A percentile compares a stretch with the other conserved stretches of the same genome.
Conservation (phyloP, 768 basidiomycete genomes). For the Trametes villosa region DNA sequence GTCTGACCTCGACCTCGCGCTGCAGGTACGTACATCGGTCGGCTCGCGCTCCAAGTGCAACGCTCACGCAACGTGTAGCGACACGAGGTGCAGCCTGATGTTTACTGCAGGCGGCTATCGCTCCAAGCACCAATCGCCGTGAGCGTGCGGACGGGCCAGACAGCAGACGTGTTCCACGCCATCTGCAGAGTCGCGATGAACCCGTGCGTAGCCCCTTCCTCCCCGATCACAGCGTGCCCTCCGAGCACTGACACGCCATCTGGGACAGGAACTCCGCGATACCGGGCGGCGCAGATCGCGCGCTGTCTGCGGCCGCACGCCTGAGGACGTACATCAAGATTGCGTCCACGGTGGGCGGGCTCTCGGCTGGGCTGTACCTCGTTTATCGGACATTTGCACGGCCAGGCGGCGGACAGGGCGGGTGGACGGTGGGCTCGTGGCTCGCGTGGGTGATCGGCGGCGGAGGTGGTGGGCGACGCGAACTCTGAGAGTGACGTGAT, state of each 20-base stretch:
- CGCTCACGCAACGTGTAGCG: slow-evolving; percentile 51
- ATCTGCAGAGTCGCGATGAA: slow-evolving; percentile 85
- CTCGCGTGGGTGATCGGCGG: slow-evolving; percentile 65
- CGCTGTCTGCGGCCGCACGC: slow-evolving; percentile 68
- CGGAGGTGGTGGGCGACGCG: slow-evolving; percentile 47
- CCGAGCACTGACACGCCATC: slow-evolving; percentile 16
- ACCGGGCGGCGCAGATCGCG: slow-evolving; percentile 84
- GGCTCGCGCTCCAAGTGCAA: no score
- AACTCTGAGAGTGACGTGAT: slow-evolving; percentile 39
- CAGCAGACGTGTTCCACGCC: slow-evolving; percentile 85
- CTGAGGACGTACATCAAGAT: slow-evolving; percentile 73
- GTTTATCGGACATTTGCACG: slow-evolving; percentile 68
- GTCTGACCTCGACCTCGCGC: slow-evolving; percentile 94
- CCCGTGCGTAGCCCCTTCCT: slow-evolving; percentile 52
- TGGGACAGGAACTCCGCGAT: slow-evolving; percentile 32
- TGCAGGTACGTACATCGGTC: slow-evolving; percentile 68
- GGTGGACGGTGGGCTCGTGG: slow-evolving; percentile 61
- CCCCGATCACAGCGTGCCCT: slow-evolving; percentile 15
- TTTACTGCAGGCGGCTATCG: slow-evolving; percentile 87
- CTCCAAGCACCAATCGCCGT: slow-evolving; percentile 96
- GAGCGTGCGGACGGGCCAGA: slow-evolving; percentile 84
- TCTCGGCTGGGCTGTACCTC: slow-evolving; percentile 73
- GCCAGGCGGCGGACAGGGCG: slow-evolving; percentile 58
- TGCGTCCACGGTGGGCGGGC: slow-evolving; percentile 74
- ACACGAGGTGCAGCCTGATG: slow-evolving; percentile 98